phyloP scores from a whole-genome alignment of 768 basidiomycete genomes.

The Pleurotus djamor region DNA sequence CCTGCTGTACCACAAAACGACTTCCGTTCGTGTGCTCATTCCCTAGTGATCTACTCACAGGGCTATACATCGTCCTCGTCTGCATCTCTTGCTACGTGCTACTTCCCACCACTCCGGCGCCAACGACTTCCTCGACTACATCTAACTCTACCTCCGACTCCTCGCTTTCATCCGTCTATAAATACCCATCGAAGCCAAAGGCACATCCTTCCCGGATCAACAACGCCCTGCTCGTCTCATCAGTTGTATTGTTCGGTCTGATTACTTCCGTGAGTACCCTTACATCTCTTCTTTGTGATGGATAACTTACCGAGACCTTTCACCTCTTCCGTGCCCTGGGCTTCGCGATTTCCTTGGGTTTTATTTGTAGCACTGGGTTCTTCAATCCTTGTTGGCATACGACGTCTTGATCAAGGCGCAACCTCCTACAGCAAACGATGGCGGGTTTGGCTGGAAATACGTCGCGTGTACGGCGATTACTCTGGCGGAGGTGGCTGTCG shows the following conservation, averaged over 20 bases:
- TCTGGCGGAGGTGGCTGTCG: not conserved
- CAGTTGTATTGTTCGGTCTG: not conserved
- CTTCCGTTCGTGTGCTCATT: too few relatives aligned
- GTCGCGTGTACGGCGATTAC: not conserved
- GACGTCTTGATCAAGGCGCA: not conserved
- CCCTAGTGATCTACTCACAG: not conserved
- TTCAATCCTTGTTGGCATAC: not conserved
- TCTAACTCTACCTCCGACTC: too few relatives aligned
- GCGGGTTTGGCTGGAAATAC: not conserved
- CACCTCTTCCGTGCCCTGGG: too few relatives aligned
- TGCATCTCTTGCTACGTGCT: not conserved
- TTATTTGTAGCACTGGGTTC: not conserved
- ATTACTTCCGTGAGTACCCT: not conserved
- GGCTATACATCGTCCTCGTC: not conserved
- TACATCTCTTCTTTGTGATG: too few relatives aligned
- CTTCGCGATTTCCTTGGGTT: not conserved
- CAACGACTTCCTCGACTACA: too few relatives aligned
- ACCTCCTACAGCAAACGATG: not conserved
- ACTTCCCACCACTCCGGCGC: not conserved
- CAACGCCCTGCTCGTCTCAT: not conserved
- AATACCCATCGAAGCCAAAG: not conserved
- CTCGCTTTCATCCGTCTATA: not conserved
- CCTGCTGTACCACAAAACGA: not conserved
- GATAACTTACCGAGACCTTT: too few relatives aligned
- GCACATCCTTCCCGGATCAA: not conserved